Evolutionary conservation across 169 alveolate genomes (phyloP).

Genomic region (Plasmodium knowlesi): DNA sequence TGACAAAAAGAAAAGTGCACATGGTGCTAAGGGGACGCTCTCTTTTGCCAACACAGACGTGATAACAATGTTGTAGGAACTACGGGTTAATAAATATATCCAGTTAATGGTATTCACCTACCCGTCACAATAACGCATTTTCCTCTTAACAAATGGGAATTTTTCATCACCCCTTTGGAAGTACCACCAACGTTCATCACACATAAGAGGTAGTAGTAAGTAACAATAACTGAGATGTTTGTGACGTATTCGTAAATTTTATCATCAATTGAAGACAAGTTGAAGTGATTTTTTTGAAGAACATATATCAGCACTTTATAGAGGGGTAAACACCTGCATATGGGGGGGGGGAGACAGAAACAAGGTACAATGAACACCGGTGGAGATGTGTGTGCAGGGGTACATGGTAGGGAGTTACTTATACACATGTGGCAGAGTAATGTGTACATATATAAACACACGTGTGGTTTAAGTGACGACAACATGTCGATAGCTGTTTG

Average conservation of each 20-base stretch:
- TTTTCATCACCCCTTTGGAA: constrained; percentile 5
- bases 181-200: constrained; percentile 54
- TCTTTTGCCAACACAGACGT: not conserved
- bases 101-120: not conserved
- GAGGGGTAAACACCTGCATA: constrained; percentile 55
- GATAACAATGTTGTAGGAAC: not conserved
- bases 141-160: constrained; percentile 20
- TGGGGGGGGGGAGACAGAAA: not conserved
- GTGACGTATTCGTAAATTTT: constrained; percentile 41
- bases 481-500: not conserved
- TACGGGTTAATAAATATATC: not conserved
- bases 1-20: not conserved
- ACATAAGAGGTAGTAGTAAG: constrained; percentile 2
- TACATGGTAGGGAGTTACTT: not conserved
- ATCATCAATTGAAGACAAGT: not conserved
- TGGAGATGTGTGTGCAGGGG: not conserved
- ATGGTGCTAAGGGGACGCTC: not conserved
- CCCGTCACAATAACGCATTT: constrained; percentile 64
- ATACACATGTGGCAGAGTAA: not conserved
- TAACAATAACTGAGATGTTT: constrained; percentile 17
- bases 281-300: constrained; percentile 1
- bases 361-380: not conserved
- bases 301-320: constrained; percentile 15
- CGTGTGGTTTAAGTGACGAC: not conserved
- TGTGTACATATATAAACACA: not conserved